Evolutionary conservation across 1,139 yeast genomes (phyloP), one percentile per base, ranked within the genome.

Genomic region (Yamadazyma siamensis): DNA sequence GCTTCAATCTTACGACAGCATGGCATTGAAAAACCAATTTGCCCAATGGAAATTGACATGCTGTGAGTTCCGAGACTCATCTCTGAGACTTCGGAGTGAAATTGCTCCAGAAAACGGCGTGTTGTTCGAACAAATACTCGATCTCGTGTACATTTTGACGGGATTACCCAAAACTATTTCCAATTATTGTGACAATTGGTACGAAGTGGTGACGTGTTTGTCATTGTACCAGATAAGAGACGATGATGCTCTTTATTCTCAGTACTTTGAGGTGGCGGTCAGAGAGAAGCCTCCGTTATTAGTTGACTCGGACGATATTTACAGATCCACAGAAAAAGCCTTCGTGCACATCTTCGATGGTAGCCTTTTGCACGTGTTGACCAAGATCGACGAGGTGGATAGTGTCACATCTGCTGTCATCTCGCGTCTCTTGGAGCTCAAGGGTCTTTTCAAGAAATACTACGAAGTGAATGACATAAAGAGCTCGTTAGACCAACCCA

Each of bases 391-490:
- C 49, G 59, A 70, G 5, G 61, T 80, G 25, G 89, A 83, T 47
- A 65, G 75, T 18, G 73, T 85, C 12, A 76, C 86, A 1, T 79
- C 91, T 0, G 78, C 94, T 0, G 76, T 77, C 38, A 56, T 77
- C 5, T 73, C 89, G 6, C 74, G 77, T 21, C 50, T 85, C 16
- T 65, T 84, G 41, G 85, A 82, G 43, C 71, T 80, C 6, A 72
- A 76, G 39, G 87, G 89, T 2, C 54, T 76, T 16, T 61, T 84
- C 32, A 63, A 64, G 22, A 64, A 60, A 3, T 82, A 78, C 47
- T 68, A 67, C 41, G 10, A 18, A 18, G 20, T 18, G 7, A 10
- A 18, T 18, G 10, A 18, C 7, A 10, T 18, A 8, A 7, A 18
- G 10, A 7, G 10, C 7, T 29, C 40, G 1, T 39, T 45, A 15